Evolutionary conservation across 768 basidiomycete species (phyloP), one percentile per base, ranked within the genome.

Genomic region (Basidioascus undulatus): DNA sequence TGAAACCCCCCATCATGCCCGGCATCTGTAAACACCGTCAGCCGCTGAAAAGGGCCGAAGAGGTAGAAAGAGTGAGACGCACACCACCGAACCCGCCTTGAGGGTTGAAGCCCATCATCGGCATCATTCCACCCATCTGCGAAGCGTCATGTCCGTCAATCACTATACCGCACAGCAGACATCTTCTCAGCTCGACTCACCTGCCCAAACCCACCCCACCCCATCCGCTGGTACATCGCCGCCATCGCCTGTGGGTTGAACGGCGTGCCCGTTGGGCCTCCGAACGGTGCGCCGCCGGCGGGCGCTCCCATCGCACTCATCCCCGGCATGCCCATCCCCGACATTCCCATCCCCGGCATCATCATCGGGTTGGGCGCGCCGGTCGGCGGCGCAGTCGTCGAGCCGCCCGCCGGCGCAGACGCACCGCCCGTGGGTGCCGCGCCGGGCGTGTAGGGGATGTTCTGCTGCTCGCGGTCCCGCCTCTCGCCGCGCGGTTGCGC

Each of bases 221-320:
- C 44, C 89, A 96, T 94, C 46, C 83, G 76, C 27, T 86, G 82
- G 60, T 92, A 96, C 44, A 94, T 72, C 42, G 76, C 71, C 0
- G 83, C 83, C 55, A 96, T 74, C 2, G 81, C 81, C 48, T 83
- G 78, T 0, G 87, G 82, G 55, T 94, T 87, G 54, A 94, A 89
- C 1, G 78, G 68, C 4, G 72, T 66, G 28, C 43, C 35, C 24
- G 19, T 37, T 9, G 37, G 24, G 5, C 32, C 39, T n/a, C n/a
- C n/a, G n/a, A n/a, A n/a, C n/a, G n/a, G n/a, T 37, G 39, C 40
- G 25, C 45, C 45, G 20, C 40, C 41, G 12, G 21, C 41, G 21
- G 35, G 30, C 7, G 19, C 26, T 23, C 32, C 34, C 35, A 37
- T 43, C 6, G 25, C 37, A 12, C 16, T 16, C 40, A 42, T 48